Conservation (phyloP, 1,284 basidiomycete genomes). For the Vanrija humicola region DNA sequence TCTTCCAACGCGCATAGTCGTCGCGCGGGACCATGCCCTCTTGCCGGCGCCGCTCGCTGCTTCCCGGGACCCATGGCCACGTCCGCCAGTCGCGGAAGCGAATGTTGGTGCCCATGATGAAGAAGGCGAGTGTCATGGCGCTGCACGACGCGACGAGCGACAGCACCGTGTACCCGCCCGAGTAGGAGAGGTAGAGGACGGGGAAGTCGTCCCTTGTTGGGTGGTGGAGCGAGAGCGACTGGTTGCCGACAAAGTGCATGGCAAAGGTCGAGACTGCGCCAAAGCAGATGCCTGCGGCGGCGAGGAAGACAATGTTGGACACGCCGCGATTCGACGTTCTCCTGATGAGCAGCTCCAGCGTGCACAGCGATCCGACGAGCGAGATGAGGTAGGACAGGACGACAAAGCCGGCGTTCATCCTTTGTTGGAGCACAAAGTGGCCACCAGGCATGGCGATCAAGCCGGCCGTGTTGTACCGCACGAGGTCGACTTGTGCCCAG, state of each 20-base stretch:
- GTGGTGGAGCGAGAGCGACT: conserved; percentile 46
- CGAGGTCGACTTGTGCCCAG: not conserved
- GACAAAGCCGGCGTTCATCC: conserved; percentile 47
- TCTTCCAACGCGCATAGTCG: conserved; percentile 35
- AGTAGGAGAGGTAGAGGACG: conserved; percentile 45
- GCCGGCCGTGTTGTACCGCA: not conserved
- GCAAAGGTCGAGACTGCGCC: conserved; percentile 51
- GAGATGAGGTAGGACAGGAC: conserved; percentile 49
- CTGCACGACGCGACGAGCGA: conserved; percentile 48
- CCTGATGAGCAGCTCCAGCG: conserved; percentile 48
- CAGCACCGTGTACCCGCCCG: conserved; percentile 49
- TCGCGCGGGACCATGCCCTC: conserved; percentile 9
- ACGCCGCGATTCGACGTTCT: conserved; percentile 49
- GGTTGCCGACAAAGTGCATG: conserved; percentile 52
- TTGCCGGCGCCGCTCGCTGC: conserved; percentile 2
- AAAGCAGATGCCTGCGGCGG: conserved; percentile 49
- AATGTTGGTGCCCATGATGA: conserved; percentile 50
- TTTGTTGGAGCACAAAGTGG: conserved; percentile 36
- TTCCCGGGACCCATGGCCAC: conserved; percentile 28
- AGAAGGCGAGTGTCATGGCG: conserved; percentile 51
- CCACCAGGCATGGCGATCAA: conserved; percentile 2
- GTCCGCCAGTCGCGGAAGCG: conserved; percentile 13
- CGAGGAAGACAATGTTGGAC: conserved; percentile 46
- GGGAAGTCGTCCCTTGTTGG: conserved; percentile 26
- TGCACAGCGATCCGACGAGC: conserved; percentile 49